phyloP scores from a whole-genome alignment of 306 rosid species.

The Castanea sativa region DNA sequence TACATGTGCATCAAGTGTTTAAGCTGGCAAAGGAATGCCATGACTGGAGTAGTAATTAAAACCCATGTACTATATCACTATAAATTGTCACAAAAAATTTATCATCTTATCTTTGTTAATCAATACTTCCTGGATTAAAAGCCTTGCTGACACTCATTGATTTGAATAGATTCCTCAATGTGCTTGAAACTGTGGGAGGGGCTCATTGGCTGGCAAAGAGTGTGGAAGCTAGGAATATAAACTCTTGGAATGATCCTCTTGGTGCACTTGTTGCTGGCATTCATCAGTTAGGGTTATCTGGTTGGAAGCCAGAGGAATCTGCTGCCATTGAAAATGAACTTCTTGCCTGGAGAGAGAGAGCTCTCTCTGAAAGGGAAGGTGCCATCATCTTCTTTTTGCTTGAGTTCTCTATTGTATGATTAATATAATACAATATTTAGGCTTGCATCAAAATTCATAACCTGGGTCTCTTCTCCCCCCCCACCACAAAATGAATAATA shows the following conservation, averaged over 20 bases:
- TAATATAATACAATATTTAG: background rate
- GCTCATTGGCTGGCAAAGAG: slow-evolving; percentile 68
- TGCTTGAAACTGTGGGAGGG: slow-evolving; percentile 77
- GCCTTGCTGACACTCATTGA: slow-evolving; percentile 22
- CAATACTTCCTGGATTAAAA: slow-evolving; percentile 1
- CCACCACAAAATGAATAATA: background rate
- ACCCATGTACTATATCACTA: background rate
- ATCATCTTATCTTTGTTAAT: slow-evolving; percentile 4
- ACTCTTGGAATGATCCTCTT: slow-evolving; percentile 82
- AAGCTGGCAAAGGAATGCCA: background rate
- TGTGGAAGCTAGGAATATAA: slow-evolving; percentile 57
- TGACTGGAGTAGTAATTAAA: background rate
- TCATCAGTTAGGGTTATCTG: slow-evolving; percentile 74
- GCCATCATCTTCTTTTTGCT: slow-evolving; percentile 3
- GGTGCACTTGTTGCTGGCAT: slow-evolving; percentile 74
- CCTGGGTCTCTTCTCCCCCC: background rate
- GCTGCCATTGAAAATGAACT: slow-evolving; percentile 86
- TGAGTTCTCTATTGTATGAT: slow-evolving; percentile 7
- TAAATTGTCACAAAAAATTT: background rate
- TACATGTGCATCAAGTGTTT: background rate
- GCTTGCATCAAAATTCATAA: slow-evolving; percentile 9
- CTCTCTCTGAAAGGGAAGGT: slow-evolving; percentile 86
- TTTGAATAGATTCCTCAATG: slow-evolving; percentile 70
- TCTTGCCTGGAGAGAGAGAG: slow-evolving; percentile 81
- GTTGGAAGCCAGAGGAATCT: slow-evolving; percentile 92